These are phyloP conservation scores for Aspergillus jensenii DNA, from an alignment of 2,329 filamentous ascomycete genomes.

Conservation along the genomic window DNA sequence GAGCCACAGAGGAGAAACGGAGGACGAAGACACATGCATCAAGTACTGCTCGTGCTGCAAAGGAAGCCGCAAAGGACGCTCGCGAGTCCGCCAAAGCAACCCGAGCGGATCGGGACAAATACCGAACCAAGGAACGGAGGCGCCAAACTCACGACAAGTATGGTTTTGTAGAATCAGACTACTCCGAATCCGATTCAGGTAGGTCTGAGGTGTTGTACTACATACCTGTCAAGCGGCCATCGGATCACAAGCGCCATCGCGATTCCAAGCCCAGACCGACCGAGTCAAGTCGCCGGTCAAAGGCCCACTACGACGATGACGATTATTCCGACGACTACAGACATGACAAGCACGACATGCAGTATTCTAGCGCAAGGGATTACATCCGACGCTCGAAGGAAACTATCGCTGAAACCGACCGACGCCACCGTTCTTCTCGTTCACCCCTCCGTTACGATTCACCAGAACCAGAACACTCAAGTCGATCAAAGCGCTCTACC, in stretches of 20 bases:
- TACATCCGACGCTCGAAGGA: constrained; percentile 41
- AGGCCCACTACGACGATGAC: constrained; percentile 25
- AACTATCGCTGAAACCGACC: constrained; percentile 21
- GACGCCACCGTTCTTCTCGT: constrained; percentile 31
- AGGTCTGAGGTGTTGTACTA: not conserved
- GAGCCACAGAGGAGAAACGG: constrained; percentile 39
- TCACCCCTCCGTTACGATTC: constrained; percentile 34
- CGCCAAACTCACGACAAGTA: constrained; percentile 43
- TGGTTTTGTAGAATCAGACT: constrained; percentile 8
- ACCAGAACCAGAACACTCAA: constrained; percentile 32
- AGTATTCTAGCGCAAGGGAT: constrained; percentile 29
- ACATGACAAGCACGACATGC: constrained; percentile 29
- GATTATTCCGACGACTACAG: constrained; percentile 31
- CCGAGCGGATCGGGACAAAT: constrained; percentile 38
- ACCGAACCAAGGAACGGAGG: constrained; percentile 44
- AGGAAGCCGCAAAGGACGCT: constrained; percentile 36
- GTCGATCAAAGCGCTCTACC: constrained; percentile 30
- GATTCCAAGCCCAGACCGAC: constrained; percentile 24
- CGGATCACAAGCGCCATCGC: constrained; percentile 22
- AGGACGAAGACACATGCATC: constrained; percentile 28
- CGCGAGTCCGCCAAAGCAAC: constrained; percentile 33
- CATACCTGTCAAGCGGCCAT: constrained; percentile 18
- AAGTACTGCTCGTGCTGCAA: constrained; percentile 27
- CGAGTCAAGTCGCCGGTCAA: constrained; percentile 23
- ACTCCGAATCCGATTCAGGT: constrained; percentile 1